Evolutionary conservation across 495 filamentous ascomycete species (phyloP), one percentile per base, ranked within the genome.

Genomic region (Podospora australis): DNA sequence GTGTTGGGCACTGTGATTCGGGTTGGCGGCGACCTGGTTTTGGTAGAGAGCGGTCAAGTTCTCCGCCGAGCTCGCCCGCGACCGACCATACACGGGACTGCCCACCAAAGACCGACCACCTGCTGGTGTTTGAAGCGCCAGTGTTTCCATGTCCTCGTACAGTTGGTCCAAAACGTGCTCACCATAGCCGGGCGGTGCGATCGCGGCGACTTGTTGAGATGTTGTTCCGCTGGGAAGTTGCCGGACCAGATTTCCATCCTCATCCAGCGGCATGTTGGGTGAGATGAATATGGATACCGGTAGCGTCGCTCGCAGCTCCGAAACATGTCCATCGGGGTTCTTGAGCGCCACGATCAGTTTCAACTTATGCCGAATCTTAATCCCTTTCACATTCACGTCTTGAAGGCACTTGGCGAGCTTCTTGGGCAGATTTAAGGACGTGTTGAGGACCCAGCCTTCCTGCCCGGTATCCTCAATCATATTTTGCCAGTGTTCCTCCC

Each of bases 281-380:
- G 92, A 98, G 53, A 97, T 95, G 67, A 91, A 96, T 25, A 98
- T 81, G 24, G 83, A 83, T 24, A 98, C 78, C 3, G 90, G 88
- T 20, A 96, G 76, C 14, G 85, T 87, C 34, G 88, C 88, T 16
- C 90, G 86, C 39, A 96, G 78, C 79, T 96, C 89, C 41, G 89
- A 95, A 35, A 88, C 74, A 63, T 96, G 92, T 0, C 87, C 90
- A 66, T 98, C 92, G 1, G 92, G 91, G 55, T 97, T 96, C 53
- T 88, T 82, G 24, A 98, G 73, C 51, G 89, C 84, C 47, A 98
- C 80, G 45, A 84, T 83, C 59, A 96, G 78, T 65, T 83, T 85
- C 40, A 96, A 70, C 68, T 88, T 91, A 62, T 98, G 92, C 36
- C 85, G 72, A 16, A 96, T 75, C 60, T 87, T 91, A 66, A 98